Conservation (phyloP, 2,329 filamentous ascomycete genomes). For the Colletotrichum sp. region DNA sequence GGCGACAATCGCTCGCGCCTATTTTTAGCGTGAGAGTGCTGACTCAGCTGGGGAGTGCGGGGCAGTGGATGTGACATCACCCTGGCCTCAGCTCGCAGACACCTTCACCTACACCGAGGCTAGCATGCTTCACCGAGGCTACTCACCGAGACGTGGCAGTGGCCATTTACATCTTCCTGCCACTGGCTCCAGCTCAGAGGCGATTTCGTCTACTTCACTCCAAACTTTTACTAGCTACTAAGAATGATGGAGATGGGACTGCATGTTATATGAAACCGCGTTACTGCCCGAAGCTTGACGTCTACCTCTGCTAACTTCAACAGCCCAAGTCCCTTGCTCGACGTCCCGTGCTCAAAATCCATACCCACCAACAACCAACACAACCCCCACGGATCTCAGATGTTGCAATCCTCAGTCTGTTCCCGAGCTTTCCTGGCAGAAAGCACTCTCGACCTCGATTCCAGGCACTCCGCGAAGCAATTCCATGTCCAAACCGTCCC, state of each 20-base stretch:
- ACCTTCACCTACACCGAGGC: not conserved
- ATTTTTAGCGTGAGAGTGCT: not conserved
- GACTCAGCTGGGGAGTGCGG: not conserved
- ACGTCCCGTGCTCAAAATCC: not conserved
- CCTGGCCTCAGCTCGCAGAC: not conserved
- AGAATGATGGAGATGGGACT: too few species aligned
- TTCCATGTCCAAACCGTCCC: not conserved
- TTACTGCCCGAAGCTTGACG: not conserved
- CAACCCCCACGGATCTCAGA: not conserved
- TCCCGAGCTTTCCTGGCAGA: not conserved
- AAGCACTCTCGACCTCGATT: not conserved
- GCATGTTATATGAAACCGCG: not conserved
- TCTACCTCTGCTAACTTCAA: not conserved
- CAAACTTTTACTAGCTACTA: too few species aligned
- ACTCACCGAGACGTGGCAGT: not conserved
- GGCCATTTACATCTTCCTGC: too few species aligned
- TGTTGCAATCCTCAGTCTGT: not conserved
- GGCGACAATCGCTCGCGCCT: not conserved
- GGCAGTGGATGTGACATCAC: not conserved
- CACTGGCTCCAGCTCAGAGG: not conserved
- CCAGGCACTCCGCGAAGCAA: not conserved
- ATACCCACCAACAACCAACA: not conserved
- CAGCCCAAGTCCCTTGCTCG: not conserved
- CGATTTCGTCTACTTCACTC: not conserved
- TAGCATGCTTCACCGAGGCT: fast-evolving